A percentile compares a stretch with the other conserved stretches of the same genome.
phyloP scores from a whole-genome alignment of 805 yeast species.

The Lipomyces anomalus region DNA sequence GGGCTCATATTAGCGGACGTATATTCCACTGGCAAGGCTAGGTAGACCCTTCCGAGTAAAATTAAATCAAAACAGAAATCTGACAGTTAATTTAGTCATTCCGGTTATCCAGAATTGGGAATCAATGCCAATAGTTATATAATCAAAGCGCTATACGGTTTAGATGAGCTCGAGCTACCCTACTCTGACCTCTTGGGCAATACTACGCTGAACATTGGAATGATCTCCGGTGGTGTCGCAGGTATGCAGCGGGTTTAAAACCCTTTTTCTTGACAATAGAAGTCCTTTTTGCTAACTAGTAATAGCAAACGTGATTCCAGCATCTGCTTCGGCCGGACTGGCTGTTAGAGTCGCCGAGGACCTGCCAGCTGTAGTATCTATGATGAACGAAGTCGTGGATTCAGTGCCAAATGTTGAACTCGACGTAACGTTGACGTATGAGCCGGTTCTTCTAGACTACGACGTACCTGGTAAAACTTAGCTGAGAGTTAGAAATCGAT shows the following conservation, averaged over 20 bases:
- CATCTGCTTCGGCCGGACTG: constrained; percentile 45
- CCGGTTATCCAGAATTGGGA: constrained; percentile 68
- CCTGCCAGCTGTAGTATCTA: constrained; percentile 35
- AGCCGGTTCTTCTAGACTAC: constrained; percentile 46
- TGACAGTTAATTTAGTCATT: no score
- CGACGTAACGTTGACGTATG: constrained; percentile 23
- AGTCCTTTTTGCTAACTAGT: no score
- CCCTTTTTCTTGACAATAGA: no score
- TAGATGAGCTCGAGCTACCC: constrained; percentile 46
- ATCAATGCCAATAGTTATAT: constrained; percentile 55
- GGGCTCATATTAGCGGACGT: constrained; percentile 18
- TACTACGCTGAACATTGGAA: constrained; percentile 58
- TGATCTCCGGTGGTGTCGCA: constrained; percentile 57
- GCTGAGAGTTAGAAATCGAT: no score
- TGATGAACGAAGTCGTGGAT: constrained; percentile 37
- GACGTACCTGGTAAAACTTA: no score
- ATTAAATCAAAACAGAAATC: no score
- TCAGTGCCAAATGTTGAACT: constrained; percentile 24
- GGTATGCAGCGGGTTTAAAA: background rate
- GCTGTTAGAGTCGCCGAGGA: constrained; percentile 52
- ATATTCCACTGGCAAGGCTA: constrained; percentile 17
- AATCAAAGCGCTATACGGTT: constrained; percentile 44
- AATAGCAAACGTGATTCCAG: constrained; percentile 54
- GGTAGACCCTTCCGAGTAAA: constrained; percentile 5
- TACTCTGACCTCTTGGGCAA: constrained; percentile 49